Base-by-base conservation (phyloP, 2,329 filamentous ascomycete genomes). In the Microascus cirrosus region DNA sequence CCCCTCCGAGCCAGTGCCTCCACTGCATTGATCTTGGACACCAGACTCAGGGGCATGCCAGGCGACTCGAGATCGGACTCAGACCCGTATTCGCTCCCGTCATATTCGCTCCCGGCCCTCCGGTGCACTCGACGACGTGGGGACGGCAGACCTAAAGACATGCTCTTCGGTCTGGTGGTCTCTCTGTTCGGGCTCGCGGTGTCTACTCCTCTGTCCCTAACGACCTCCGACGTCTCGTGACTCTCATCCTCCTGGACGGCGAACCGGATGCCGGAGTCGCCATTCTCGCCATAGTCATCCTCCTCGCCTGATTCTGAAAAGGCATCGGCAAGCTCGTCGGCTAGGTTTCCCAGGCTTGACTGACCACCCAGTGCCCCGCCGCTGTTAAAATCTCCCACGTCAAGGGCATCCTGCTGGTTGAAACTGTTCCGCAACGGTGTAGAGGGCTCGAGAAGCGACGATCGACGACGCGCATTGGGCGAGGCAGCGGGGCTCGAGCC, bases 311-410 rank as follows among this genome's bases (percentile, higher is more conserved):
- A 86, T 36, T 83, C 84, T 51, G 81, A 83, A 69, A 87, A 83
- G 3, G 85, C 84, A 65, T 88, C 87, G 1, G 86, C 89, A 54
- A 94, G 74, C 70, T 94, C 89, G 70, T 93, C 89, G 1, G 89
- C 89, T 54, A 94, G 71, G 64, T 90, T 92, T 35, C 89, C 89
- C 61, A 90, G 74, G 10, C 86, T 85, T 61, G 82, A 82, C 55
- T 73, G 73, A 2, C 68, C 68, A 25, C 69, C 72, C 8, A 35
- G 2, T 10, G 35, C 56, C 53, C 70, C 69, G 42, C 70, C 76
- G 7, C 28, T 25, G 11, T 28, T 34, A 54, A 79, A 74, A n/a
- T 74, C 69, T 59, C 70, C 71, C 56, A 80, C 68, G 57, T 78
- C 75, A n/a, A 74, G 67, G 39, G 66, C 67, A 63, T 81, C 78